These are phyloP conservation scores for Cutaneotrichosporon cutaneum DNA, from an alignment of 1,284 basidiomycete species.

Conservation along the genomic window DNA sequence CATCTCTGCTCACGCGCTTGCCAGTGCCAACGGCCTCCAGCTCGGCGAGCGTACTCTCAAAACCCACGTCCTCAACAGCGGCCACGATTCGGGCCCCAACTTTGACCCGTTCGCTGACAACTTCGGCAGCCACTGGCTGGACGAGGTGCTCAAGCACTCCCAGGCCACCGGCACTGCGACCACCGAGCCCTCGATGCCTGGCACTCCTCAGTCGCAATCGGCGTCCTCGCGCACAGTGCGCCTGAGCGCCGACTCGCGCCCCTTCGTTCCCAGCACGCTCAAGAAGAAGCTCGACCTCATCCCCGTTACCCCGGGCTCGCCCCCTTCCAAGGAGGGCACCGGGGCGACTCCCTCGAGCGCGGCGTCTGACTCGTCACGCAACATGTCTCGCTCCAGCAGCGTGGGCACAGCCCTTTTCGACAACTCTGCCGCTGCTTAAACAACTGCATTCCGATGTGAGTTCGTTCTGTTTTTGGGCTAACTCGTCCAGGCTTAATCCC, in stretches of 20 bases:
- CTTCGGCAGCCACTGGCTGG: neutral
- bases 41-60: conserved; percentile 30
- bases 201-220: neutral
- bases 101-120: conserved; percentile 23
- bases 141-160: neutral
- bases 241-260: conserved; percentile 31
- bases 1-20: conserved; percentile 33
- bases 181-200: neutral
- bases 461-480: neutral
- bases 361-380: neutral
- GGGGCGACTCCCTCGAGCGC: neutral
- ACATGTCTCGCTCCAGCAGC: neutral
- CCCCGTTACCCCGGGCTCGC: neutral
- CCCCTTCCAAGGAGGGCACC: neutral
- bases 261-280: conserved; percentile 27
- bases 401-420: neutral
- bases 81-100: neutral
- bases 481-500: neutral
- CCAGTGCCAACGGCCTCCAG: conserved; percentile 36
- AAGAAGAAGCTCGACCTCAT: neutral
- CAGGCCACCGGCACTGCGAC: too few relatives aligned
- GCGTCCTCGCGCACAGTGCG: conserved; percentile 8
- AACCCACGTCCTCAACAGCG: neutral
- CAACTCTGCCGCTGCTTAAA: neutral
- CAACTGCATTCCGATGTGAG: neutral